A percentile compares a stretch with the other conserved stretches of the same genome.
Evolutionary conservation across 257 asterid species (phyloP).

Genomic region (Phtheirospermum japonicum): DNA sequence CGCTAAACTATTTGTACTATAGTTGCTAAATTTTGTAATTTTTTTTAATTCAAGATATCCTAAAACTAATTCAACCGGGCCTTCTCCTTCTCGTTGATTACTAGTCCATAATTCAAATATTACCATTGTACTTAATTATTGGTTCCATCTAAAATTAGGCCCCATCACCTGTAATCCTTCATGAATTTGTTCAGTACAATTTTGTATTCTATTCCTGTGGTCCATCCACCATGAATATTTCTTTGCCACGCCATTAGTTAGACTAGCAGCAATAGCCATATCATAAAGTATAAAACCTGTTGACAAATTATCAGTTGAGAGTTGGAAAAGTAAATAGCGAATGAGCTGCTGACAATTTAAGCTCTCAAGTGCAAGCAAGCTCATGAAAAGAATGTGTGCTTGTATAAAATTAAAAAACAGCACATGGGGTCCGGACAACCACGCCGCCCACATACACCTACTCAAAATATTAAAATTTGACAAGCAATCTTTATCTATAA

Average conservation of each 20-base stretch:
- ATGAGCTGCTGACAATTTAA: slow-evolving; percentile 18
- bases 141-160: too few species aligned
- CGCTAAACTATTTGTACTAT: too few species aligned
- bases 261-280: background rate
- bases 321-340: slow-evolving; percentile 21
- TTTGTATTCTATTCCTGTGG: background rate
- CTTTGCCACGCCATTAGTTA: background rate
- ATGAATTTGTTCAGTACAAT: too few species aligned
- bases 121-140: too few species aligned
- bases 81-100: too few species aligned
- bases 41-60: too few species aligned
- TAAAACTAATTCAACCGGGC: too few species aligned
- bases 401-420: background rate
- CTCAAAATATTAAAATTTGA: slow-evolving; percentile 21
- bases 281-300: background rate
- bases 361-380: background rate
- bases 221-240: background rate
- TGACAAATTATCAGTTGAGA: slow-evolving; percentile 21
- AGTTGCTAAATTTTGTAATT: too few species aligned
- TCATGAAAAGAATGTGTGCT: slow-evolving; percentile 9
- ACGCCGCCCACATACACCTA: slow-evolving; percentile 33
- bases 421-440: slow-evolving; percentile 36
- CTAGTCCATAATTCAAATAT: too few species aligned
- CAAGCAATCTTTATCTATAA: slow-evolving; percentile 24
- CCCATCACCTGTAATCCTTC: background rate